Evolutionary conservation across 1,139 yeast genomes (phyloP), one percentile per base, ranked within the genome.

Genomic region (Hansenula lynferdii): DNA sequence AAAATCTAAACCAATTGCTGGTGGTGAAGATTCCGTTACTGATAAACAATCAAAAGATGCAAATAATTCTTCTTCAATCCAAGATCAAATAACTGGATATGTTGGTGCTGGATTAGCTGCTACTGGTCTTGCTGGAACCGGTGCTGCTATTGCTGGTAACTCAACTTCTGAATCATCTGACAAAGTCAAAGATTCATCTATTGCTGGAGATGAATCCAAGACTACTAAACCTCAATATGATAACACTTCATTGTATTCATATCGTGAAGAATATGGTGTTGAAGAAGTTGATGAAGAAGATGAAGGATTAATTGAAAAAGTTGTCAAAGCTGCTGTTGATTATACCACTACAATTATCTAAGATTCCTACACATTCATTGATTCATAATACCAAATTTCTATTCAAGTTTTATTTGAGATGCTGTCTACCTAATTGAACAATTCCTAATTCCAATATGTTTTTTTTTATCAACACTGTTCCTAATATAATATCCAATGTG

Each of bases 261-360:
- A 31, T n/a, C 34, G 28, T 23, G 34, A 31, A 25, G 29, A 24
- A 12, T 19, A 19, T 11, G 28, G 9, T n/a, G 25, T 25, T 33
- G 35, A 33, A 33, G 35, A 31, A 23, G 34, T 15, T 16, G 17
- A 12, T 17, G 34, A 16, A 18, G 33, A 31, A 6, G 33, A 18
- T 4, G 31, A 31, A 22, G 34, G 28, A 16, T 23, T 23, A n/a
- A 11, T 31, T 14, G 14, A n/a, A 4, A 18, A 17, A 14, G 30
- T 18, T 19, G 11, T 28, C 14, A 26, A 28, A 14, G 6, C 21
- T 19, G 35, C 20, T 19, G 17, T 11, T 17, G 22, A 22, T 9
- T 21, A 12, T 5, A 19, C 33, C 10, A 16, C 27, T 9, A 22
- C 33, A 2, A 22, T 31, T 9, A 22, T 31, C 21, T 31, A 17